Conservation (phyloP, 225 moss, liverwort and hornwort genomes). For the Polytrichum commune region DNA sequence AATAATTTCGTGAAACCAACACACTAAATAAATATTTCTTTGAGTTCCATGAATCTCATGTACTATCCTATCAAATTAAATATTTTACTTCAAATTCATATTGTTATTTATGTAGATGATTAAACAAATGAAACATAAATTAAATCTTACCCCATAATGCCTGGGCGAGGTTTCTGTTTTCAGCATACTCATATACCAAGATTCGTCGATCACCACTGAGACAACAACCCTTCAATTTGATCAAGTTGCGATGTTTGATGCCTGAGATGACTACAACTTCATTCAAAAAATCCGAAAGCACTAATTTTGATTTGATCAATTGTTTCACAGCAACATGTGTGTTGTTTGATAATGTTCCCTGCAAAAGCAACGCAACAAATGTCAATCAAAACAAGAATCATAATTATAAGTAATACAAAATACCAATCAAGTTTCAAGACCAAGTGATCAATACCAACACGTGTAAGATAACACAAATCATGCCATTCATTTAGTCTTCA, state of each 20-base stretch:
- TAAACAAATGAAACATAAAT: too few species aligned
- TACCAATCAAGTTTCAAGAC: neutral
- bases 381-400: too few species aligned
- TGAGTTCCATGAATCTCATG: too few species aligned
- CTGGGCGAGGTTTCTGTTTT: conserved; percentile 45
- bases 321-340: conserved; percentile 50
- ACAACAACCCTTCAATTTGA: conserved; percentile 69
- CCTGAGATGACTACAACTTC: conserved; percentile 62
- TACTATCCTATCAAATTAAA: too few species aligned
- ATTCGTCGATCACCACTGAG: conserved; percentile 43
- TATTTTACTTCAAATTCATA: too few species aligned
- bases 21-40: too few species aligned
- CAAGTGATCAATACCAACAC: neutral
- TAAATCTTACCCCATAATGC: conserved; percentile 36
- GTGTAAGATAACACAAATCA: neutral
- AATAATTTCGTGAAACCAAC: too few species aligned
- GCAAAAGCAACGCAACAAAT: neutral
- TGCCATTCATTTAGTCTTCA: neutral
- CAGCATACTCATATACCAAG: conserved; percentile 66
- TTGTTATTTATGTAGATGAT: too few species aligned
- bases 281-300: conserved; percentile 45
- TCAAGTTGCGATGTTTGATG: conserved; percentile 56
- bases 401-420: neutral
- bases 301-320: conserved; percentile 41
- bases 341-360: conserved; percentile 40